Evolutionary conservation across 1,139 yeast species (phyloP), one percentile per base, ranked within the genome.

Genomic region (Magnusiomyces tetraspermus): DNA sequence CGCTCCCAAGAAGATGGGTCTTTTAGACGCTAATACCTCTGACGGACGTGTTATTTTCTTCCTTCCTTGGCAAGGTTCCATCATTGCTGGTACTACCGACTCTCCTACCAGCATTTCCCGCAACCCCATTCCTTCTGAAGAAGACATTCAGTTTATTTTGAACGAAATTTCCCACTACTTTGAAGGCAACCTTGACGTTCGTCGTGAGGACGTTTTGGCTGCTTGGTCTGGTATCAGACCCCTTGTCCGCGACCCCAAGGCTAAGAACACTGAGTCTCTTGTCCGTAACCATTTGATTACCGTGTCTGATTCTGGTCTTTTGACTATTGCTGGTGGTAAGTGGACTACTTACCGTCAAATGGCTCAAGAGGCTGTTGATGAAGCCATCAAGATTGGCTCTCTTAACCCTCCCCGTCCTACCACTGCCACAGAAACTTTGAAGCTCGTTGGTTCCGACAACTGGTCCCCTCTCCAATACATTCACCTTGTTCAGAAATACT

Each of bases 151-250:
- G 66, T 96, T 88, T 69, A 87, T 90, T 59, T 76, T 90, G 69
- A 78, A 79, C 61, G 97, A 90, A 70, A 77, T 90, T 68, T 92
- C 86, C 71, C 88, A 85, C 71, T 90, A 90, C 71, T 80, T 90
- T 62, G 68, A 70, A 54, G 71, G 71, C 51, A 87, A 83, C 64
- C 83, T 90, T 76, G 89, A 89, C 50, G 95, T 89, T 52, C 78
- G 85, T 64, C 79, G 96, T 72, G 88, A 83, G 58, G 97, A 90
- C 66, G 96, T 90, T 46, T 76, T 86, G 61, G 85, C 94, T 65
- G 96, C 97, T 53, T 90, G 97, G 97, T 83, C 95, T 53, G 97
- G 97, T 71, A 86, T 90, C 64, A 80, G 97, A 70, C 97, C 97
- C 19, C 80, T 90, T 66, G 97, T 88, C 46, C 82, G 87, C 68